These are phyloP conservation scores for Alternaria atra DNA, from an alignment of 2,329 filamentous ascomycete species.

Conservation along the genomic window DNA sequence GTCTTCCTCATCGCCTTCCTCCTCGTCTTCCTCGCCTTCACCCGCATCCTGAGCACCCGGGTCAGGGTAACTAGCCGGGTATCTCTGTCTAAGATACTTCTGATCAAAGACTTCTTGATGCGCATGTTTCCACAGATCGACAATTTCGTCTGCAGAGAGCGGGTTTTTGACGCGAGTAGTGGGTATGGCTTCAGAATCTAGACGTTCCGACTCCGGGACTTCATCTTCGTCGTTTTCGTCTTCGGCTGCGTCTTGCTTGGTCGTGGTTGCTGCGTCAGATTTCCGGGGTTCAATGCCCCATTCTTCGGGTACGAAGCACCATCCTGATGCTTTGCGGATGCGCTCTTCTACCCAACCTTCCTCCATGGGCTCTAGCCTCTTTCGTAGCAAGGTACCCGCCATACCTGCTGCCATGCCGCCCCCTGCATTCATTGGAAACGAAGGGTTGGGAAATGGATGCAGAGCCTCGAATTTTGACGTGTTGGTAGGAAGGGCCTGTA, in stretches of 20 bases:
- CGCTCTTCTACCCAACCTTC: conserved; percentile 43
- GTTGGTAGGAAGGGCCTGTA: conserved; percentile 12
- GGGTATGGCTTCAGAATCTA: conserved; percentile 21
- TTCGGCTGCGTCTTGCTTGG: conserved; percentile 20
- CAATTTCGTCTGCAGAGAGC: conserved; percentile 31
- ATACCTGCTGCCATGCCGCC: conserved; percentile 28
- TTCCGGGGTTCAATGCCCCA: conserved; percentile 39
- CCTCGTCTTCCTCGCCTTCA: conserved; percentile 24
- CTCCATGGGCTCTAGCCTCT: conserved; percentile 37
- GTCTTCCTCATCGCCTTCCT: conserved; percentile 23
- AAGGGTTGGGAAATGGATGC: conserved; percentile 37
- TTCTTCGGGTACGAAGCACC: conserved; percentile 41
- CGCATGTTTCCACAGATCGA: conserved; percentile 31
- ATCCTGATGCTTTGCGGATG: conserved; percentile 38
- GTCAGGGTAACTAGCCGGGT: conserved; percentile 11
- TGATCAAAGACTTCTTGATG: conserved; percentile 32
- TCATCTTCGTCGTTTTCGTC: conserved; percentile 20
- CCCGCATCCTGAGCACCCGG: conserved; percentile 13
- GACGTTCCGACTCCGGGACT: conserved; percentile 13
- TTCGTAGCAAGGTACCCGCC: conserved; percentile 35
- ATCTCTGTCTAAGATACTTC: conserved; percentile 21
- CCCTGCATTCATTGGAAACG: conserved; percentile 28
- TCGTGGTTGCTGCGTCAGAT: background rate
- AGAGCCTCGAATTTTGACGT: conserved; percentile 26
- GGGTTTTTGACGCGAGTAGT: conserved; percentile 28